Conservation (phyloP, 1,284 basidiomycete genomes). For the Trametes sp. region DNA sequence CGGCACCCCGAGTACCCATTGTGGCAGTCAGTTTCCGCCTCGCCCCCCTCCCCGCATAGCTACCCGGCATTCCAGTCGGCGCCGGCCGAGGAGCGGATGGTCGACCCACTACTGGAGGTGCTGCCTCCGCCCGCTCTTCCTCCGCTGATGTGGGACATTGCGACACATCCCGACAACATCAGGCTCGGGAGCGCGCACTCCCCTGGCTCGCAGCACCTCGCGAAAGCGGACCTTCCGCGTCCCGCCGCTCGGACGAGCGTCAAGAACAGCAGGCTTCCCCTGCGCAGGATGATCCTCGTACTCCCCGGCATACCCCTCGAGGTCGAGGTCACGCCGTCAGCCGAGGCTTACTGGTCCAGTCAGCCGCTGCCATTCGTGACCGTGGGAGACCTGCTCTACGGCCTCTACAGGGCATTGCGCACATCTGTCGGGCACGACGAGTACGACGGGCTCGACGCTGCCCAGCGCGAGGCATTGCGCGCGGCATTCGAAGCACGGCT, state of each 20-base stretch:
- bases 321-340: constrained; percentile 22
- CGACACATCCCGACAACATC: constrained; percentile 23
- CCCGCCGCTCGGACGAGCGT: constrained; percentile 19
- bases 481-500: constrained; percentile 29
- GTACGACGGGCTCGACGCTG: constrained; percentile 10
- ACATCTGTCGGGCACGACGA: constrained; percentile 19
- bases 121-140: constrained; percentile 11
- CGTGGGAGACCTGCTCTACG: constrained; percentile 31
- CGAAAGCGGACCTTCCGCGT: constrained; percentile 21
- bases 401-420: constrained; percentile 29
- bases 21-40: constrained; percentile 15
- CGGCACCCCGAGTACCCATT: constrained; percentile 11
- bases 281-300: constrained; percentile 16
- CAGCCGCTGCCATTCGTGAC: constrained; percentile 28
- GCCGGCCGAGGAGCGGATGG: constrained; percentile 5
- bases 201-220: constrained; percentile 1
- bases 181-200: constrained; percentile 24
- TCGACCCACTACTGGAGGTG: constrained; percentile 25
- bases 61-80: constrained; percentile 1
- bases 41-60: constrained; percentile 5
- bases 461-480: constrained; percentile 18
- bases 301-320: constrained; percentile 23
- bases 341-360: constrained; percentile 18
- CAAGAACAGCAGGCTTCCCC: constrained; percentile 18
- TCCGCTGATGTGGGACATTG: constrained; percentile 28